A percentile compares a stretch with the other conserved stretches of the same genome.
Conservation (phyloP, 2,329 filamentous ascomycete genomes). For the Sporothrix brasiliensis region DNA sequence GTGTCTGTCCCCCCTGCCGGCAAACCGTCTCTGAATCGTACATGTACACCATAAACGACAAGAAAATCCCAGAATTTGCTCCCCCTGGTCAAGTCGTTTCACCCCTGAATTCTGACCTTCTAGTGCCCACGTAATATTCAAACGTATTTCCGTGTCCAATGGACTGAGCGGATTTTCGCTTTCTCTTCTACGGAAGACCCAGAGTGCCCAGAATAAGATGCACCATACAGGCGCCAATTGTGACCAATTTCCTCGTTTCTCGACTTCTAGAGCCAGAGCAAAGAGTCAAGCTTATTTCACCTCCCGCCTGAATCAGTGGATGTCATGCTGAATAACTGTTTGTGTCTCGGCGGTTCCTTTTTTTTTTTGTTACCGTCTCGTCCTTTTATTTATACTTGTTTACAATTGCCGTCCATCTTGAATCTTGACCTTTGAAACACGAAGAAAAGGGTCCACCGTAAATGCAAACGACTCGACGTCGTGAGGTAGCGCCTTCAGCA, state of each 20-base stretch:
- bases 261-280: constrained; percentile 21
- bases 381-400: neutral
- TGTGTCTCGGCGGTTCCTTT: neutral
- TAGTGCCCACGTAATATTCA: constrained; percentile 12
- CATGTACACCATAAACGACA: neutral
- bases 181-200: neutral
- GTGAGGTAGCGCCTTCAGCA: neutral
- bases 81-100: neutral
- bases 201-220: neutral
- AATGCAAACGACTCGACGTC: neutral
- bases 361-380: neutral
- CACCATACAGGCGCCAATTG: neutral
- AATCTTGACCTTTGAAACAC: constrained; percentile 8
- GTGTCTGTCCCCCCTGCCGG: neutral
- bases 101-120: neutral
- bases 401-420: neutral
- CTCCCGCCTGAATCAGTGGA: neutral
- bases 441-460: neutral
- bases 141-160: constrained; percentile 18
- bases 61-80: neutral
- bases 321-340: constrained; percentile 4
- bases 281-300: neutral
- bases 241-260: constrained; percentile 1
- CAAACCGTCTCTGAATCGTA: neutral
- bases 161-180: constrained; percentile 9